phyloP scores from a whole-genome alignment of 805 yeast genomes.

The Saturnispora galanensis region DNA sequence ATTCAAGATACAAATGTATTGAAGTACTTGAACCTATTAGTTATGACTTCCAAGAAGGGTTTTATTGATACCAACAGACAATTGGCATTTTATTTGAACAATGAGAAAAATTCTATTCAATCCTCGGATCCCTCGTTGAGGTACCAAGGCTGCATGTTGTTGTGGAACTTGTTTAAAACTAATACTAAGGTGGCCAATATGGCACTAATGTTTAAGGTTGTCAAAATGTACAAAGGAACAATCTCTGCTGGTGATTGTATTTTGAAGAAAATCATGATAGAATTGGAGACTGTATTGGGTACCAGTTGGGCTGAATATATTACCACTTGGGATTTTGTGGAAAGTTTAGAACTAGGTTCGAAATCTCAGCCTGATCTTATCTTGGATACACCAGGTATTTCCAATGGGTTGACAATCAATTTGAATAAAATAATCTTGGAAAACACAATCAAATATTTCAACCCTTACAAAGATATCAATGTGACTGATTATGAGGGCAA shows the following conservation, averaged over 20 bases:
- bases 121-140: slow-evolving; percentile 18
- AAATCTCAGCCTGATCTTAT: slow-evolving; percentile 37
- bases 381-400: slow-evolving; percentile 29
- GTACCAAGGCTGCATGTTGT: slow-evolving; percentile 35
- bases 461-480: slow-evolving; percentile 8
- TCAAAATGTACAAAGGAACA: slow-evolving; percentile 56
- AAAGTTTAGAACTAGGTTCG: slow-evolving; percentile 20
- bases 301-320: slow-evolving; percentile 59
- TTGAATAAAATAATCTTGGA: slow-evolving; percentile 40
- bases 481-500: neutral
- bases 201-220: slow-evolving; percentile 38
- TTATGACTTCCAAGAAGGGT: slow-evolving; percentile 29
- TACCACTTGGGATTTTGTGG: slow-evolving; percentile 48
- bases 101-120: slow-evolving; percentile 32
- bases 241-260: slow-evolving; percentile 50
- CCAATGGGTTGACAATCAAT: slow-evolving; percentile 38
- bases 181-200: slow-evolving; percentile 38
- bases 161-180: slow-evolving; percentile 40
- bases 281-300: slow-evolving; percentile 42
- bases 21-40: slow-evolving; percentile 33
- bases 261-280: slow-evolving; percentile 43
- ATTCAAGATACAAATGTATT: slow-evolving; percentile 31
- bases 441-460: slow-evolving; percentile 36
- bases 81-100: slow-evolving; percentile 55
- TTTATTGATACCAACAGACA: slow-evolving; percentile 38